Evolutionary conservation across 371 early-diverging fungal genomes (phyloP).

Genomic region (Thermomucor indicae-seudaticae): DNA sequence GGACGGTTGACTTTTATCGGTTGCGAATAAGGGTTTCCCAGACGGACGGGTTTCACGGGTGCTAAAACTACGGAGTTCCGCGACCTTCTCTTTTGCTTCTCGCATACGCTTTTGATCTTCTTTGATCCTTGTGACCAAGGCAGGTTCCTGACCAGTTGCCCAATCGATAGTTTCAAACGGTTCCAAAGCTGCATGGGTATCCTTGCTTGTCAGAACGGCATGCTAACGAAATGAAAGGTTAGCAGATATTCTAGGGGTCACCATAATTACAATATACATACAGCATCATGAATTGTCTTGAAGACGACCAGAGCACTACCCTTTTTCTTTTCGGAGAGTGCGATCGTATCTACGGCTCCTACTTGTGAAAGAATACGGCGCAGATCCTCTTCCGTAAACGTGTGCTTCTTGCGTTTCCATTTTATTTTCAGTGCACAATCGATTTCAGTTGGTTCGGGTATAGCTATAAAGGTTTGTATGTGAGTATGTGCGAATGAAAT

Average conservation of each 20-base stretch:
- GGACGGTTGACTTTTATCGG: constrained; percentile 13
- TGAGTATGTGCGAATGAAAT: not conserved
- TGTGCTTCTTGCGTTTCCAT: constrained; percentile 42
- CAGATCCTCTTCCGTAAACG: constrained; percentile 27
- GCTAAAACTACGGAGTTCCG: constrained; percentile 7
- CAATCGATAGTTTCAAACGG: constrained; percentile 39
- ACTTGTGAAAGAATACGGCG: constrained; percentile 17
- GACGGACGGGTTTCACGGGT: constrained; percentile 12
- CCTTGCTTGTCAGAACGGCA: constrained; percentile 34
- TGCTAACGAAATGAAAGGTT: constrained; percentile 21
- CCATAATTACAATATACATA: constrained; percentile 21
- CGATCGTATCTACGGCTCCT: constrained; percentile 33
- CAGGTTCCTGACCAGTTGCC: constrained; percentile 39
- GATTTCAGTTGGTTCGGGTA: constrained; percentile 30
- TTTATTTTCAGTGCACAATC: constrained; percentile 42
- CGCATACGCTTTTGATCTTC: constrained; percentile 19
- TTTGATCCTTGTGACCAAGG: constrained; percentile 37
- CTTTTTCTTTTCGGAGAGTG: constrained; percentile 31
- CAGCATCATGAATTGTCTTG: constrained; percentile 44
- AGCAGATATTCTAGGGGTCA: too few relatives aligned
- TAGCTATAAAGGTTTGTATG: constrained; percentile 5
- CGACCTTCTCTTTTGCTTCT: constrained; percentile 19
- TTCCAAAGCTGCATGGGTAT: constrained; percentile 25
- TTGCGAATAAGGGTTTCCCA: constrained; percentile 29
- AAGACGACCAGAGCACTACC: constrained; percentile 38